Percentiles rank a stretch among this genome's conserved stretches.
These are phyloP conservation scores for Tetramitus jugosus DNA, from an alignment of 208 protist species.

Conservation along the genomic window DNA sequence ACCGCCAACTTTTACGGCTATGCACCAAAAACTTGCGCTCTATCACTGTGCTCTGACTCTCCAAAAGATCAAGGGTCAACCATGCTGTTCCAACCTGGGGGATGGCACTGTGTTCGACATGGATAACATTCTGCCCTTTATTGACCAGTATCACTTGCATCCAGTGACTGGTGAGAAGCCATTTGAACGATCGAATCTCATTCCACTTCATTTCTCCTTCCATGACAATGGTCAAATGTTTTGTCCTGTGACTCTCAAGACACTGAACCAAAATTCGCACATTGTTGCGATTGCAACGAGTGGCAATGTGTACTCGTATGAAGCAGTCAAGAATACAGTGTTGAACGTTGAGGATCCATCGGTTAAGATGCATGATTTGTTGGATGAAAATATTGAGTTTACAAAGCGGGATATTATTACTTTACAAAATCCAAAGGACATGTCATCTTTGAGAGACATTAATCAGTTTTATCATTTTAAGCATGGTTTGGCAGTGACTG, in stretches of 20 bases:
- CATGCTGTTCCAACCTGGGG: conserved; percentile 49
- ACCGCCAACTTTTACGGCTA: no score
- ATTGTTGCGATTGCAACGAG: conserved; percentile 58
- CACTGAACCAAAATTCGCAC: conserved; percentile 60
- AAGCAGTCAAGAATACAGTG: conserved; percentile 63
- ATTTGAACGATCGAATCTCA: conserved; percentile 54
- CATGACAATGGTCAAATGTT: conserved; percentile 50
- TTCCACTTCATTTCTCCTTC: conserved; percentile 48
- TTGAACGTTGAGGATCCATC: conserved; percentile 66
- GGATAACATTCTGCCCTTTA: conserved; percentile 60
- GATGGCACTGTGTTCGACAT: conserved; percentile 49
- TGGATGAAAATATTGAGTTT: conserved; percentile 27
- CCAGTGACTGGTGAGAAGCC: conserved; percentile 57
- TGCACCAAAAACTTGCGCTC: no score
- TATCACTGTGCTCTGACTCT: conserved; percentile 62
- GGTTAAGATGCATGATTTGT: conserved; percentile 37
- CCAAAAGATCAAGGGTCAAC: conserved; percentile 46
- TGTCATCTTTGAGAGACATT: conserved; percentile 19
- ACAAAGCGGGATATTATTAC: conserved; percentile 33
- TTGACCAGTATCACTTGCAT: conserved; percentile 57
- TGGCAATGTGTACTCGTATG: conserved; percentile 69
- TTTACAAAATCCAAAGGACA: conserved; percentile 31
- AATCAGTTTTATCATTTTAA: background rate
- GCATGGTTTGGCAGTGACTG: background rate
- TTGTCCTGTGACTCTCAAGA: conserved; percentile 69